These are phyloP conservation scores for Cystoisospora suis DNA, from an alignment of 169 alveolate species.

Conservation along the genomic window DNA sequence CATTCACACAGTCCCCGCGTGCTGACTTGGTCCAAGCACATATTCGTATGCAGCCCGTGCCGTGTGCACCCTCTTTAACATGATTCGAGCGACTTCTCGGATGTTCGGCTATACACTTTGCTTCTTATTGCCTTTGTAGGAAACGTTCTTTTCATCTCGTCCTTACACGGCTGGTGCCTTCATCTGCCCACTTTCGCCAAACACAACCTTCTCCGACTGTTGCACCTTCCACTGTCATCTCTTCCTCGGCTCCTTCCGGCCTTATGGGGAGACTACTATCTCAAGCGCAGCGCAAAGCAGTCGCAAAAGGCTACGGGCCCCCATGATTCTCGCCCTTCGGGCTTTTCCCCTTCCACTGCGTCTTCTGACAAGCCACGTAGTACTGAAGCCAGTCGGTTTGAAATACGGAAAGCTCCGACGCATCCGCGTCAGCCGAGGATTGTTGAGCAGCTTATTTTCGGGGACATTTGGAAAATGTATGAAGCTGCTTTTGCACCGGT, in stretches of 20 bases:
- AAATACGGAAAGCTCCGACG: not conserved
- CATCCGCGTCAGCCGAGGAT: conserved; percentile 71
- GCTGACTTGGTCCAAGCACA: no score
- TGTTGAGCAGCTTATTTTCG: conserved; percentile 93
- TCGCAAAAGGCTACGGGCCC: not conserved
- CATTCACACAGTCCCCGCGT: no score
- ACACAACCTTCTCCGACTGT: not conserved
- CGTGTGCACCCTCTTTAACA: no score
- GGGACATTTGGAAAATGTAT: conserved; percentile 91
- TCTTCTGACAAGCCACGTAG: not conserved
- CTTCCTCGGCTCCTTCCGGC: conserved; percentile 20
- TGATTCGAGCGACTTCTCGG: no score
- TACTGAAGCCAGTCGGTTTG: not conserved
- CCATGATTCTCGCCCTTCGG: not conserved
- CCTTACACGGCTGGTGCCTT: conserved; percentile 63
- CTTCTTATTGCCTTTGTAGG: not conserved
- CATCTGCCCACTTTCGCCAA: conserved; percentile 19
- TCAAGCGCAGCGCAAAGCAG: not conserved
- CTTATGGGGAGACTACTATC: conserved; percentile 53
- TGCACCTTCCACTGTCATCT: not conserved
- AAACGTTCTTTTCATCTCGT: conserved; percentile 46
- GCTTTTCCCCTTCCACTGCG: not conserved
- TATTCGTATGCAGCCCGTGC: no score
- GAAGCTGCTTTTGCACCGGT: conserved; percentile 21
- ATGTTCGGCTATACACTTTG: no score